Evolutionary conservation across 75 land plant genomes (phyloP).

Genomic region (Ceratopteris richardii): DNA sequence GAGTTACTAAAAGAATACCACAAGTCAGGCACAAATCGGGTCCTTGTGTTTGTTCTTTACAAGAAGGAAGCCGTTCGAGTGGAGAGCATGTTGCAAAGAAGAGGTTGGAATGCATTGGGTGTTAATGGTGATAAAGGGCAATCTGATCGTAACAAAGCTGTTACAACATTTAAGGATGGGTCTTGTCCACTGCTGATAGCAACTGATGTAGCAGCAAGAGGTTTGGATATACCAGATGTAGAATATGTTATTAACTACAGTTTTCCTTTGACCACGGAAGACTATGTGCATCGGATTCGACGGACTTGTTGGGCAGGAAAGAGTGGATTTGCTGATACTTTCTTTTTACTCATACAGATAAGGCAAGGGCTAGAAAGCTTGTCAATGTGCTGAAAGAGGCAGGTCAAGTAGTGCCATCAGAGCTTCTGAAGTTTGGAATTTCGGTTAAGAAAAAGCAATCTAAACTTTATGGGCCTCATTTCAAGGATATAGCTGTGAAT

Average conservation of each 20-base stretch:
- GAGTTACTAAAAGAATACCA: no score
- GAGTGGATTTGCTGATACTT: slow-evolving; percentile 96
- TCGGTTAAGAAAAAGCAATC: slow-evolving; percentile 99
- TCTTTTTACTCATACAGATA: slow-evolving; percentile 86
- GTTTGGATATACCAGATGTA: slow-evolving; percentile 97
- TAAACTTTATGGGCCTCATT: slow-evolving; percentile 94
- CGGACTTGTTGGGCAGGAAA: slow-evolving; percentile 95
- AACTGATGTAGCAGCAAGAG: slow-evolving; percentile 95
- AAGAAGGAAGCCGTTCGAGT: no score
- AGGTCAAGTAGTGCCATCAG: slow-evolving; percentile 64
- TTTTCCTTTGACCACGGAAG: slow-evolving; percentile 95
- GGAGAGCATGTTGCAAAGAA: no score
- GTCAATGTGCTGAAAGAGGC: slow-evolving; percentile 94
- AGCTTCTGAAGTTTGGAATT: slow-evolving; percentile 82
- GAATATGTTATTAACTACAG: slow-evolving; percentile 96
- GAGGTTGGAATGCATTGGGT: slow-evolving; percentile 90
- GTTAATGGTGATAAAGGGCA: slow-evolving; percentile 94
- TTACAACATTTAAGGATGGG: slow-evolving; percentile 77
- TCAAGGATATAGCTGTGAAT: slow-evolving; percentile 77
- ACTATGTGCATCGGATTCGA: slow-evolving; percentile 95
- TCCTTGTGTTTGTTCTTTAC: no score
- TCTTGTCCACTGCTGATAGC: slow-evolving; percentile 89
- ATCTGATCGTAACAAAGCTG: slow-evolving; percentile 62
- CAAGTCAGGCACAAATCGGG: no score
- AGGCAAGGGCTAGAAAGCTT: slow-evolving; percentile 90